Conservation (phyloP, 1,139 yeast species). For the Protomyces inouyei region DNA sequence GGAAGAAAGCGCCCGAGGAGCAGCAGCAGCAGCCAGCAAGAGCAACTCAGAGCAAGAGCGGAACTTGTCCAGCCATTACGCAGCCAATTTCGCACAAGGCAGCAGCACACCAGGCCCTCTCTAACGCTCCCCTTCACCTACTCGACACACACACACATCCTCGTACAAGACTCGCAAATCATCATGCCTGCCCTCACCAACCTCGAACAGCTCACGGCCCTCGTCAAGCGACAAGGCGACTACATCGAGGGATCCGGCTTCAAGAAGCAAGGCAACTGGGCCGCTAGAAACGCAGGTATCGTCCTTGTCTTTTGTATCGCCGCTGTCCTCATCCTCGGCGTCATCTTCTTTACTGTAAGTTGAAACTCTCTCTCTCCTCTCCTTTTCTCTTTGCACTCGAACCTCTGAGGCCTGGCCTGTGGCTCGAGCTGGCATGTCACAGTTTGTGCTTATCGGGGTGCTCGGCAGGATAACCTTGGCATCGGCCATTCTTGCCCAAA, state of each 20-base stretch:
- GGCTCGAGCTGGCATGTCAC: neutral
- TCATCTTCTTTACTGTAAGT: slow-evolving; percentile 8
- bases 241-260: neutral
- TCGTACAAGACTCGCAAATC: neutral
- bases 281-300: slow-evolving; percentile 14
- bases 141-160: neutral
- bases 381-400: neutral
- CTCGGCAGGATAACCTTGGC: no score
- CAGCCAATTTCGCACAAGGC: neutral
- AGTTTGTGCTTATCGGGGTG: no score
- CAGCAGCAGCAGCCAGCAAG: neutral
- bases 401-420: neutral
- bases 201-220: neutral
- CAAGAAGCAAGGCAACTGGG: slow-evolving; percentile 1
- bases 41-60: neutral
- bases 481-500: no score
- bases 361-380: neutral
- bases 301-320: slow-evolving; percentile 20
- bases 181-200: neutral
- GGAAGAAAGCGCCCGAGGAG: no score
- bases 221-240: neutral
- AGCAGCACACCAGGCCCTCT: neutral
- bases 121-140: neutral
- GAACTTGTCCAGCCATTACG: neutral
- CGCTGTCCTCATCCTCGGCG: slow-evolving; percentile 11